Percentiles rank a stretch among this genome's conserved stretches.
Conservation (phyloP, 2,329 filamentous ascomycete genomes). For the Sporothrix luriei region DNA sequence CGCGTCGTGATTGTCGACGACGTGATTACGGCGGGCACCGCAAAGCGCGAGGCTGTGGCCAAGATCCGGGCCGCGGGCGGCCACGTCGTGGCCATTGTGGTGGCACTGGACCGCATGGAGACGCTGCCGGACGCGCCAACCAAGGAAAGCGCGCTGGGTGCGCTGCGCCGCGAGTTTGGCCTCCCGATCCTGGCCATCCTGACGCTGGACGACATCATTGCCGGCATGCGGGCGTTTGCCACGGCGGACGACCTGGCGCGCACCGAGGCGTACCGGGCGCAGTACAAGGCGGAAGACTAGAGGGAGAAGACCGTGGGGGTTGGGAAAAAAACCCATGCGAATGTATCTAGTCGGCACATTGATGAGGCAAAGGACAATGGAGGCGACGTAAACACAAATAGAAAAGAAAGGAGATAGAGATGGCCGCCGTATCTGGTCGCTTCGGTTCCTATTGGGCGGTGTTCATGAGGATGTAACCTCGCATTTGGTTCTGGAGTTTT, state of each 20-base stretch:
- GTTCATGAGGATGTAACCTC: background rate
- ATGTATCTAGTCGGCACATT: background rate
- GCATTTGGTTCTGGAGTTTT: constrained; percentile 9
- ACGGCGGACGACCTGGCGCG: constrained; percentile 64
- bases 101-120: constrained; percentile 86
- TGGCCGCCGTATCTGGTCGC: background rate
- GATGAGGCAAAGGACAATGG: background rate
- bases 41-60: constrained; percentile 86
- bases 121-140: constrained; percentile 67
- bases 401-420: background rate
- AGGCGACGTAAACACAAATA: background rate
- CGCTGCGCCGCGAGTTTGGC: constrained; percentile 78
- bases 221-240: constrained; percentile 64
- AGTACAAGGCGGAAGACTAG: constrained; percentile 60
- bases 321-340: background rate
- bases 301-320: background rate
- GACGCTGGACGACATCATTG: constrained; percentile 80
- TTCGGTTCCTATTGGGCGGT: background rate
- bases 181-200: constrained; percentile 84
- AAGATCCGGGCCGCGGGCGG: constrained; percentile 88
- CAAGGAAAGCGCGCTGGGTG: constrained; percentile 79
- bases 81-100: constrained; percentile 79
- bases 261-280: constrained; percentile 72
- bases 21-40: constrained; percentile 93
- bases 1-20: constrained; percentile 90